Percentiles rank a stretch among this genome's conserved stretches.
Conservation (phyloP, 805 yeast species). For the Priceomyces medius region DNA sequence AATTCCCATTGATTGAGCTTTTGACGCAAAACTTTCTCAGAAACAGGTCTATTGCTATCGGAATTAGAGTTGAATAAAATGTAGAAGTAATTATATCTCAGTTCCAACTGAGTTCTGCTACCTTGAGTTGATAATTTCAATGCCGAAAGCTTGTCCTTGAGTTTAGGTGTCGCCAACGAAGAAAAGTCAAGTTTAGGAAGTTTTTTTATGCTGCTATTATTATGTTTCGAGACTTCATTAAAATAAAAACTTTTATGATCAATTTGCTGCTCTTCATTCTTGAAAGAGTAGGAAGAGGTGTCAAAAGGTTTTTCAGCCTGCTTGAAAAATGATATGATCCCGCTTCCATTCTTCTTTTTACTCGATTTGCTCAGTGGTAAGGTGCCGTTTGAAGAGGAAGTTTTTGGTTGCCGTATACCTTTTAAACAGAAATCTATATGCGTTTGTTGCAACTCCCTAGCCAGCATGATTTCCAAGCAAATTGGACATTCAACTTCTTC, state of each 20-base stretch:
- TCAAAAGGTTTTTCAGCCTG: constrained; percentile 9
- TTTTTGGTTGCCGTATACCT: constrained; percentile 18
- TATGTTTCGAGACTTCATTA: constrained; percentile 26
- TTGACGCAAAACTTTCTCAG: constrained; percentile 53
- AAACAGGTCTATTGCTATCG: constrained; percentile 66
- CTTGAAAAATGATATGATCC: constrained; percentile 34
- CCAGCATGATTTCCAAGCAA: constrained; percentile 55
- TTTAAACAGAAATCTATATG: constrained; percentile 65
- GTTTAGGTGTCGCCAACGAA: constrained; percentile 54
- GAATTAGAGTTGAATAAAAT: constrained; percentile 78
- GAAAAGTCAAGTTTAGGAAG: constrained; percentile 66
- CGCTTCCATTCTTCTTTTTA: constrained; percentile 10
- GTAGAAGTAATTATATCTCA: constrained; percentile 74
- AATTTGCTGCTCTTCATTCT: neutral
- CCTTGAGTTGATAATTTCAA: constrained; percentile 64
- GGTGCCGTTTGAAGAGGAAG: constrained; percentile 8
- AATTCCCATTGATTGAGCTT: constrained; percentile 69
- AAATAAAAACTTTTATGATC: constrained; percentile 31
- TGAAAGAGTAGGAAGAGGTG: neutral
- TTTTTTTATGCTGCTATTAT: constrained; percentile 31
- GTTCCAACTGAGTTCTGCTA: constrained; percentile 58
- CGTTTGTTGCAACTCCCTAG: constrained; percentile 51
- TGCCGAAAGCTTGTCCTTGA: constrained; percentile 58
- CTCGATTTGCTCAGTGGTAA: constrained; percentile 4
- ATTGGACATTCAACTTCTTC: constrained; percentile 64